Percentiles rank a stretch among this genome's conserved stretches.
Conservation (phyloP, 495 filamentous ascomycete genomes). For the Aspergillus bridgeri region DNA sequence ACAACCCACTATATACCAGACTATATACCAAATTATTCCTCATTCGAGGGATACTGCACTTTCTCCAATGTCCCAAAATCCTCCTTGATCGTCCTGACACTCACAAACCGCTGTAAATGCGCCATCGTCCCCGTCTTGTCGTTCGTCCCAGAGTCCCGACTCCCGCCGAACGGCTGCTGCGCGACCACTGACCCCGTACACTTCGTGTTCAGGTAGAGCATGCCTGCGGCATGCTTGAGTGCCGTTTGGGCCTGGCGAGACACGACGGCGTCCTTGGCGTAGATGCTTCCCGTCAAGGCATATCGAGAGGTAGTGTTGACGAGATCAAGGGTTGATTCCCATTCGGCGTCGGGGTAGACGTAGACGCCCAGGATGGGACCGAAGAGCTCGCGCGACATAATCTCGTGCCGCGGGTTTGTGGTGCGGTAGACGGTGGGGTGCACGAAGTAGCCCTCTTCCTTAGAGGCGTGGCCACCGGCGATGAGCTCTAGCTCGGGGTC, state of each 20-base stretch:
- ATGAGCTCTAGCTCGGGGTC: constrained; percentile 62
- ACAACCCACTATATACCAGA: no score
- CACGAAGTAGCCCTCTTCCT: constrained; percentile 63
- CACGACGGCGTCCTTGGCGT: constrained; percentile 62
- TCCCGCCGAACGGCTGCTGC: constrained; percentile 80
- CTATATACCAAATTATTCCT: constrained; percentile 13
- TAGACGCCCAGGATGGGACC: constrained; percentile 67
- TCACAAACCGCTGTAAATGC: constrained; percentile 67
- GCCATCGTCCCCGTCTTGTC: constrained; percentile 73
- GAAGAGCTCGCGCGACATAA: constrained; percentile 72
- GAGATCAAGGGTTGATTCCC: constrained; percentile 49
- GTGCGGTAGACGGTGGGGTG: constrained; percentile 68
- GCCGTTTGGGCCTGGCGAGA: constrained; percentile 64
- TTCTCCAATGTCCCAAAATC: constrained; percentile 58
- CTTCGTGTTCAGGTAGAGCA: constrained; percentile 78
- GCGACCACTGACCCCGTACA: constrained; percentile 77
- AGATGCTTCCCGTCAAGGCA: constrained; percentile 71
- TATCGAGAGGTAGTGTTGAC: constrained; percentile 62
- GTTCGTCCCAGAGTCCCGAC: constrained; percentile 71
- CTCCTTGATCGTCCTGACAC: constrained; percentile 72
- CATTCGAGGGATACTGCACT: constrained; percentile 70
- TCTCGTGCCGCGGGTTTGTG: constrained; percentile 56
- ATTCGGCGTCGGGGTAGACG: constrained; percentile 64
- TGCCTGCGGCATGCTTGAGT: constrained; percentile 73
- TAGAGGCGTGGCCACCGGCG: constrained; percentile 65